Evolutionary conservation across 1,139 yeast species (phyloP).

Genomic region (Nakaseomyces delphensis): DNA sequence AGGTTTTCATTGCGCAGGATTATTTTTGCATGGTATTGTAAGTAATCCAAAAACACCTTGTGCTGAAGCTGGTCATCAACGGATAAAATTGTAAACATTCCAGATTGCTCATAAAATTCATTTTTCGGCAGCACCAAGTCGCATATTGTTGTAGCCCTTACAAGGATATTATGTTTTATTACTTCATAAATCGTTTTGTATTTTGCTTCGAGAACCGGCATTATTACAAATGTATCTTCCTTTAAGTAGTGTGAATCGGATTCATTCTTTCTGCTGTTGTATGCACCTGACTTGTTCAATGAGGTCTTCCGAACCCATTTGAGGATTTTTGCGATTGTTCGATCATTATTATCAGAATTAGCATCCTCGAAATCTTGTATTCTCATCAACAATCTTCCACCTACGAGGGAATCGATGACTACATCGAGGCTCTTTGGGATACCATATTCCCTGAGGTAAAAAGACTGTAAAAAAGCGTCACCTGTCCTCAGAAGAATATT

Average conservation of each 20-base stretch:
- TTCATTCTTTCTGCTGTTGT: neutral
- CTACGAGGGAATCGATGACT: slow-evolving; percentile 32
- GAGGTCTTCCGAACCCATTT: slow-evolving; percentile 1
- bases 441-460: slow-evolving; percentile 29
- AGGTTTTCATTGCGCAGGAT: slow-evolving; percentile 14
- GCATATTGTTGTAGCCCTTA: slow-evolving; percentile 17
- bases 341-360: neutral
- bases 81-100: slow-evolving; percentile 11
- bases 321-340: neutral
- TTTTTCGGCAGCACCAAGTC: slow-evolving; percentile 19
- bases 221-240: slow-evolving; percentile 15
- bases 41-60: slow-evolving; percentile 18
- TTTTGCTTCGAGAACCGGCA: slow-evolving; percentile 12
- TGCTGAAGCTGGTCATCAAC: slow-evolving; percentile 11
- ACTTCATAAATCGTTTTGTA: slow-evolving; percentile 10
- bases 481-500: slow-evolving; percentile 26
- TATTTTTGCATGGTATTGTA: slow-evolving; percentile 16
- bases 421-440: slow-evolving; percentile 33
- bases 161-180: slow-evolving; percentile 14
- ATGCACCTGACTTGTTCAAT: neutral
- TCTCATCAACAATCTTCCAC: slow-evolving; percentile 27
- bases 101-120: slow-evolving; percentile 16
- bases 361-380: slow-evolving; percentile 19
- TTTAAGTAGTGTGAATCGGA: slow-evolving; percentile 16
- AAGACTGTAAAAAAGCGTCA: slow-evolving; percentile 22